phyloP scores from a whole-genome alignment of 2,329 filamentous ascomycete species.

The Phyllosticta paracitricarpa region DNA sequence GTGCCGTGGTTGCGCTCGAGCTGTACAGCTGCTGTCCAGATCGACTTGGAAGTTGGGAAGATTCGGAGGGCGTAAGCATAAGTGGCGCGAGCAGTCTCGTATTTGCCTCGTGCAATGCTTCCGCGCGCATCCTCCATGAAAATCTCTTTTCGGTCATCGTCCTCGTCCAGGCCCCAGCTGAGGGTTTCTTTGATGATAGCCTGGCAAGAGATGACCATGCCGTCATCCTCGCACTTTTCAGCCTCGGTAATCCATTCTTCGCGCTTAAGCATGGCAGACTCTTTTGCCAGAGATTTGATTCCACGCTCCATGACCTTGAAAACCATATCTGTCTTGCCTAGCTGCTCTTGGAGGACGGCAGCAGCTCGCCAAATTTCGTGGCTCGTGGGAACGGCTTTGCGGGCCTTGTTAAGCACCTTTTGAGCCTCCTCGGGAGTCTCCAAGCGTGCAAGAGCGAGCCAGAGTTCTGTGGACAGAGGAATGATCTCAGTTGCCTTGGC shows the following conservation, averaged over 20 bases:
- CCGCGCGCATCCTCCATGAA: slow-evolving; percentile 90
- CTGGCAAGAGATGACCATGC: slow-evolving; percentile 73
- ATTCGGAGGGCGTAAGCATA: slow-evolving; percentile 84
- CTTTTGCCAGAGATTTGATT: slow-evolving; percentile 75
- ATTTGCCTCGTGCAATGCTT: slow-evolving; percentile 70
- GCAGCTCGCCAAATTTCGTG: slow-evolving; percentile 97
- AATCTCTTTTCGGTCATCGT: slow-evolving; percentile 89
- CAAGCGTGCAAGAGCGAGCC: slow-evolving; percentile 84
- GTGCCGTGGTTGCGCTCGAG: slow-evolving; percentile 83
- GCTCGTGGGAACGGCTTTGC: slow-evolving; percentile 86
- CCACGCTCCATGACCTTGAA: slow-evolving; percentile 87
- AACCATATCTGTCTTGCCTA: slow-evolving; percentile 68
- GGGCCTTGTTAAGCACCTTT: slow-evolving; percentile 87
- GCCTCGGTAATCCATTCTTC: slow-evolving; percentile 96
- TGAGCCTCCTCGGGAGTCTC: slow-evolving; percentile 88
- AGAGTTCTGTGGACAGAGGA: slow-evolving; percentile 84
- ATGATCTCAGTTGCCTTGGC: slow-evolving; percentile 95
- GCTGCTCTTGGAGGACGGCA: slow-evolving; percentile 78
- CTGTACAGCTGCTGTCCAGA: slow-evolving; percentile 87
- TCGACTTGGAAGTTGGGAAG: slow-evolving; percentile 76
- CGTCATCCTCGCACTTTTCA: slow-evolving; percentile 89
- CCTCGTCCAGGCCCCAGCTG: slow-evolving; percentile 86
- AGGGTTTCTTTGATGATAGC: slow-evolving; percentile 88
- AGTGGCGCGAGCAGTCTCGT: slow-evolving; percentile 86
- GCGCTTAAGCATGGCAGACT: slow-evolving; percentile 91